Conservation (phyloP, 164 flowering plant genomes). For the Sextonia rubra region DNA sequence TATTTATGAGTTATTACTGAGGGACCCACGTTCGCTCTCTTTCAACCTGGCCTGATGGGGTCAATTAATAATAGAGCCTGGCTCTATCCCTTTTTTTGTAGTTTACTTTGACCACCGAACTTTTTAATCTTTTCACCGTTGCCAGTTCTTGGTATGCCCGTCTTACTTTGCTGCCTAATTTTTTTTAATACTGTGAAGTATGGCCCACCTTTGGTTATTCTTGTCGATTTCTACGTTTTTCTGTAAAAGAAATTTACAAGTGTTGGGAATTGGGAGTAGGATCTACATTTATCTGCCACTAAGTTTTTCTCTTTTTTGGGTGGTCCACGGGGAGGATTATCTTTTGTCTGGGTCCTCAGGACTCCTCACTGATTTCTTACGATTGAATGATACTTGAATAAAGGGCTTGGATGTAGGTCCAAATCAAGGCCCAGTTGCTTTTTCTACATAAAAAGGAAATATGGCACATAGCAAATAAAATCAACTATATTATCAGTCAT, state of each 20-base stretch:
- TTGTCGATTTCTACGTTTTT: neutral
- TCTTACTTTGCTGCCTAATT: neutral
- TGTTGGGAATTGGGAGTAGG: neutral
- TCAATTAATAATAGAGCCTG: slow-evolving; percentile 15
- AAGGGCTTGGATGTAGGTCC: no score
- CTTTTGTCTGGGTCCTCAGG: no score
- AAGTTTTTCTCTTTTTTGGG: no score
- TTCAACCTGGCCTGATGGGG: slow-evolving; percentile 1
- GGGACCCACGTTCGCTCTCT: slow-evolving; percentile 2
- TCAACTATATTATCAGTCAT: no score
- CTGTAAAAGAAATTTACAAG: neutral
- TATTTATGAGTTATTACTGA: slow-evolving; percentile 7
- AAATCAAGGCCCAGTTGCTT: no score
- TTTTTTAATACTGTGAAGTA: neutral
- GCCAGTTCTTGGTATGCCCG: neutral
- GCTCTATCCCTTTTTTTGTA: neutral
- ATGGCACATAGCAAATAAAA: no score
- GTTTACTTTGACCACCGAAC: neutral
- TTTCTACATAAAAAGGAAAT: no score
- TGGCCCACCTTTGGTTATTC: neutral
- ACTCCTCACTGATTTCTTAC: no score
- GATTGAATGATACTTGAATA: no score
- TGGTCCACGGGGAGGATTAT: no score
- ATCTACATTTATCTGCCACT: no score
- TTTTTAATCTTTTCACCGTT: neutral